These are phyloP conservation scores for Dothideomycetidae sp. DNA, from an alignment of 2,329 filamentous ascomycete genomes.

Conservation along the genomic window DNA sequence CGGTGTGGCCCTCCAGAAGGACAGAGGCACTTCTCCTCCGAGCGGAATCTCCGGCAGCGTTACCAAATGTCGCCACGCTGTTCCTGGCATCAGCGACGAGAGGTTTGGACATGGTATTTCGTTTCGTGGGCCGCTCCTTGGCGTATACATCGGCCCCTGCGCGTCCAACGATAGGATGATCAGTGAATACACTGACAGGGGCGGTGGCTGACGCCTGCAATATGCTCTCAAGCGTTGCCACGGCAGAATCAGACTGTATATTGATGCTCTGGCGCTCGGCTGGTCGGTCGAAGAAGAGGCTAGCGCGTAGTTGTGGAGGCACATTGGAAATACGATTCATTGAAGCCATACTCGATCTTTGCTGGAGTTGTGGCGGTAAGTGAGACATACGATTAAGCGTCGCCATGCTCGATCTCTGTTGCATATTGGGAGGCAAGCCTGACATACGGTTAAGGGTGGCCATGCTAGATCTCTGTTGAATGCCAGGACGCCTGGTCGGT, in stretches of 20 bases:
- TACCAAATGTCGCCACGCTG: not conserved
- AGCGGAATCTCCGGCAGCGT: not conserved
- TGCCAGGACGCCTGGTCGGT: slow-evolving; percentile 2
- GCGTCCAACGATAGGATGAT: slow-evolving; percentile 69
- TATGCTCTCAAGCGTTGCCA: slow-evolving; percentile 79
- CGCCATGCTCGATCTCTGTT: slow-evolving; percentile 12
- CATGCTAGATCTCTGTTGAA: slow-evolving; percentile 8
- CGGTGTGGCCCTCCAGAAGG: slow-evolving; percentile 2
- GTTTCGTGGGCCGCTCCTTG: slow-evolving; percentile 20
- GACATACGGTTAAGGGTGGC: slow-evolving; percentile 1
- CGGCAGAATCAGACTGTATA: slow-evolving; percentile 62
- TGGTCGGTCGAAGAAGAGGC: slow-evolving; percentile 64
- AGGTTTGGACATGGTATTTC: slow-evolving; percentile 7
- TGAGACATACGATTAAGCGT: slow-evolving; percentile 1
- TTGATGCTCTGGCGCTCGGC: slow-evolving; percentile 36
- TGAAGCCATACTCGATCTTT: slow-evolving; percentile 26
- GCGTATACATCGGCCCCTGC: slow-evolving; percentile 65
- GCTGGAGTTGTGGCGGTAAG: slow-evolving; percentile 16
- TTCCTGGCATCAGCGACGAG: slow-evolving; percentile 13
- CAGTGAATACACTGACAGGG: slow-evolving; percentile 81
- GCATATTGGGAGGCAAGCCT: slow-evolving; percentile 12
- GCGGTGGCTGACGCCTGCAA: slow-evolving; percentile 78
- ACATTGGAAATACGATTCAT: slow-evolving; percentile 36
- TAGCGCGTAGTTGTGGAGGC: slow-evolving; percentile 79
- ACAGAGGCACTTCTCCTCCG: slow-evolving; percentile 1